Base-by-base conservation (phyloP, 768 basidiomycete species). In the Melanogaster broomeanus region DNA sequence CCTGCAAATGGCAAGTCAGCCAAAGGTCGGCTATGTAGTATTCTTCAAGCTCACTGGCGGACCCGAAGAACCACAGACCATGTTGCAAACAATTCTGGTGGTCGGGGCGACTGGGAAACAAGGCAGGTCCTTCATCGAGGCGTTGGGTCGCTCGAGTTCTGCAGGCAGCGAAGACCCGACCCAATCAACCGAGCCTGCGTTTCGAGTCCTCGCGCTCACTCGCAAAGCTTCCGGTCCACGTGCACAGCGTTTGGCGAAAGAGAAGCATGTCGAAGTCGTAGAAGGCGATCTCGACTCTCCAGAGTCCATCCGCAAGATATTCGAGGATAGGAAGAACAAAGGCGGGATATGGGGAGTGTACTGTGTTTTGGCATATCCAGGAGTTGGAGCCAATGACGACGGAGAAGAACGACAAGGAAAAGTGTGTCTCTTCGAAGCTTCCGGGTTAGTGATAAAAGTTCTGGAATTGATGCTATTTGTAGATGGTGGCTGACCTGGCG, bases 341-440 rank as follows among this genome's bases (percentile, higher is more conserved):
- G 65, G 64, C 1, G 68, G 63, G 0, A 57, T 75, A 10, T 76
- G 69, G 69, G 75, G 74, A 11, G 74, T 76, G 4, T 75, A 70
- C 48, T 66, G 69, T 27, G 70, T 68, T 25, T 62, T 75, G 1
- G 70, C 69, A 7, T 76, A 67, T 50, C 74, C 75, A 0, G 75
- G 75, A 11, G 67, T 76, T 13, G 74, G 75, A 15, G 72, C 68
- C 3, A 67, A 68, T 48, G 71, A 70, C 11, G 68, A 72, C 28
- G 72, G 68, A 3, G 73, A 74, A 42, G 71, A 71, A 51, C 61
- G 55, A 24, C 75, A 75, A 48, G 75, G 75, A 16, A 75, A 69
- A 62, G 75, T 74, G 31, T 31, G 10, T 52, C 3, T 8, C 41
- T 40, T 16, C 18, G 19, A 33, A 51, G 3, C 19, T 12, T 2